These are phyloP conservation scores for Primulina eburnea DNA, from an alignment of 257 asterid genomes.

Conservation along the genomic window DNA sequence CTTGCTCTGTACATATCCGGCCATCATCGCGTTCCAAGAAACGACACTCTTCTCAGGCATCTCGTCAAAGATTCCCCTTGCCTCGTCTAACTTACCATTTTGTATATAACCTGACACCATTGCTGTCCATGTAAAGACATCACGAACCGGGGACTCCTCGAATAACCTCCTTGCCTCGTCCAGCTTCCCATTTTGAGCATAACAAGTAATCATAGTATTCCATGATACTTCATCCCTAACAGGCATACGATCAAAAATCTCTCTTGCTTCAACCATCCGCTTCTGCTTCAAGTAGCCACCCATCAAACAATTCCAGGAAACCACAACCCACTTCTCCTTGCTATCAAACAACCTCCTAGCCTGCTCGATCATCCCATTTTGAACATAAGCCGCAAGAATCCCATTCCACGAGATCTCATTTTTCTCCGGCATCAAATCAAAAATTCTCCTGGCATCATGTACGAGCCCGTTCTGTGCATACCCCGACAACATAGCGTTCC, in stretches of 20 bases:
- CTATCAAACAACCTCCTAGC: conserved; percentile 75
- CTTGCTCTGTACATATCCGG: conserved; percentile 77
- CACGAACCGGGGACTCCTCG: conserved; percentile 58
- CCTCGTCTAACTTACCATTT: conserved; percentile 69
- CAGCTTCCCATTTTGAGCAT: conserved; percentile 69
- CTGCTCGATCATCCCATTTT: conserved; percentile 78
- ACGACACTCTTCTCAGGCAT: conserved; percentile 85
- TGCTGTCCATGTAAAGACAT: conserved; percentile 89
- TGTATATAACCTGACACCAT: conserved; percentile 87
- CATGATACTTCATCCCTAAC: conserved; percentile 73
- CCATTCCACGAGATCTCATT: conserved; percentile 96
- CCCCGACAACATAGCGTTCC: conserved; percentile 89
- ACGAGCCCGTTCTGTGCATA: conserved; percentile 76
- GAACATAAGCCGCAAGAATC: conserved; percentile 76
- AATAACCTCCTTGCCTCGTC: conserved; percentile 68
- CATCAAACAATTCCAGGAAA: conserved; percentile 96
- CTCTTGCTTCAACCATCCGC: conserved; percentile 67
- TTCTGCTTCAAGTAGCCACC: conserved; percentile 83
- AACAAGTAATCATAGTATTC: conserved; percentile 84
- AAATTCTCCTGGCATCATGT: conserved; percentile 71
- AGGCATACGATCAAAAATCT: conserved; percentile 68
- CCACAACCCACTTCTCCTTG: conserved; percentile 66
- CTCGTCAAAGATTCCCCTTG: conserved; percentile 58
- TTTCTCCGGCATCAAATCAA: conserved; percentile 68
- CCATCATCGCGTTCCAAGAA: conserved; percentile 92